phyloP scores from a whole-genome alignment of 73 alveolate genomes.

The Effrenium voratum region DNA sequence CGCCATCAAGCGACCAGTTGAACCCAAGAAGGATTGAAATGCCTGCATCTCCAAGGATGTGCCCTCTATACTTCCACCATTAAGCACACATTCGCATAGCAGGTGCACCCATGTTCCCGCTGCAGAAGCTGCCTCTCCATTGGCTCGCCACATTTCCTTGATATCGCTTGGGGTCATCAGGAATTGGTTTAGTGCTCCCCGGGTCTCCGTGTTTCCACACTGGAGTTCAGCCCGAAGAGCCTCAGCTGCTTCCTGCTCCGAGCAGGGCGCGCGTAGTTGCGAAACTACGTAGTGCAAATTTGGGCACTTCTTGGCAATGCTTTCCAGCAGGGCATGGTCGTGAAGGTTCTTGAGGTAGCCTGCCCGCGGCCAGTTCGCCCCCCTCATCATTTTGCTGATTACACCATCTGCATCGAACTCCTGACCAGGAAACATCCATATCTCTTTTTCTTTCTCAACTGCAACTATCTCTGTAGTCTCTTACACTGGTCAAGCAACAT shows the following conservation, averaged over 20 bases:
- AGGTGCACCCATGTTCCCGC: slow-evolving; percentile 42
- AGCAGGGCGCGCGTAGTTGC: not conserved
- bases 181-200: not conserved
- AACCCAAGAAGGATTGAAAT: not conserved
- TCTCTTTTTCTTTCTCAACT: too few species aligned
- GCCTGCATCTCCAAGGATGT: not conserved
- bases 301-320: too few species aligned
- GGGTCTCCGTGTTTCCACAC: not conserved
- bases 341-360: not conserved
- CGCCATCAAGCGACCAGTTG: not conserved
- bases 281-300: not conserved
- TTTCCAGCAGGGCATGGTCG: not conserved
- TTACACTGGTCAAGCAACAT: too few species aligned
- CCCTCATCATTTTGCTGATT: not conserved
- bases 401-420: slow-evolving; percentile 33
- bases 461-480: too few species aligned
- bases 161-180: not conserved
- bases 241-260: slow-evolving; percentile 15
- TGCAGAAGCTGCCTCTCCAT: slow-evolving; percentile 4
- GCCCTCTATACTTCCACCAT: not conserved
- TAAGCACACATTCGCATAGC: slow-evolving; percentile 10
- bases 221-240: slow-evolving; percentile 2
- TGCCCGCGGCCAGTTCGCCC: slow-evolving; percentile 65
- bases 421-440: too few species aligned
- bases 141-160: slow-evolving; percentile 38